These are phyloP conservation scores for Arthrobotrys megalospora DNA, from an alignment of 2,329 filamentous ascomycete species.

Conservation along the genomic window DNA sequence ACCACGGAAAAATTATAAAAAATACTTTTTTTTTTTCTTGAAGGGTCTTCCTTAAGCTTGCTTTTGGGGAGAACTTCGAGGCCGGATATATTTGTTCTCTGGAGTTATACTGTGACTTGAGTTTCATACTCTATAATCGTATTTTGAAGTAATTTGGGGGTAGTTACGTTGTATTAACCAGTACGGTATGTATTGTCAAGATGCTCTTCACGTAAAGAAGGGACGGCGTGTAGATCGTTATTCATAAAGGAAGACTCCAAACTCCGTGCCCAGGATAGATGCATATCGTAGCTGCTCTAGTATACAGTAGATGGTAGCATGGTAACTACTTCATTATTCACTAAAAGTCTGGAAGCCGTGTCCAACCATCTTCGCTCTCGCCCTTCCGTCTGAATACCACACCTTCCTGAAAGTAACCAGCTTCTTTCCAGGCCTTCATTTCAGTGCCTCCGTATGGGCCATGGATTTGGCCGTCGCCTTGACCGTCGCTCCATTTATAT, in stretches of 20 bases:
- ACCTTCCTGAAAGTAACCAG: slow-evolving; percentile 87
- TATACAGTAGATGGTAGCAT: slow-evolving; percentile 12
- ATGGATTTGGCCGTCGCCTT: slow-evolving; percentile 83
- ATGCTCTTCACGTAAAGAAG: neutral
- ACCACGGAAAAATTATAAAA: slow-evolving; percentile 6
- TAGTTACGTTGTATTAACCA: neutral
- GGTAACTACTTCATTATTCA: neutral
- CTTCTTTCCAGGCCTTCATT: slow-evolving; percentile 92
- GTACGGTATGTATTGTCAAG: neutral
- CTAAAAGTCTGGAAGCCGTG: slow-evolving; percentile 62
- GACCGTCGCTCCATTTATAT: slow-evolving; percentile 90
- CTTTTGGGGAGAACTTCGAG: neutral
- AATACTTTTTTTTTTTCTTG: neutral
- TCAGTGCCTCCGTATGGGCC: slow-evolving; percentile 87
- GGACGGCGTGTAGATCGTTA: neutral
- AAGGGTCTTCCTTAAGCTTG: neutral
- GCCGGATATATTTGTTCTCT: neutral
- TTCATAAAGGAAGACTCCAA: slow-evolving; percentile 3
- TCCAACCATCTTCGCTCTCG: slow-evolving; percentile 70
- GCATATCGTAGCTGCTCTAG: slow-evolving; percentile 15
- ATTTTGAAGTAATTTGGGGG: no score
- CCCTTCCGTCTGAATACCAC: slow-evolving; percentile 83
- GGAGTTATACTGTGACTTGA: no score
- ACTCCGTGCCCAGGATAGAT: slow-evolving; percentile 11
- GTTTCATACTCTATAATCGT: no score